phyloP scores from a whole-genome alignment of 495 filamentous ascomycete genomes.

The Entonaema liquescens region DNA sequence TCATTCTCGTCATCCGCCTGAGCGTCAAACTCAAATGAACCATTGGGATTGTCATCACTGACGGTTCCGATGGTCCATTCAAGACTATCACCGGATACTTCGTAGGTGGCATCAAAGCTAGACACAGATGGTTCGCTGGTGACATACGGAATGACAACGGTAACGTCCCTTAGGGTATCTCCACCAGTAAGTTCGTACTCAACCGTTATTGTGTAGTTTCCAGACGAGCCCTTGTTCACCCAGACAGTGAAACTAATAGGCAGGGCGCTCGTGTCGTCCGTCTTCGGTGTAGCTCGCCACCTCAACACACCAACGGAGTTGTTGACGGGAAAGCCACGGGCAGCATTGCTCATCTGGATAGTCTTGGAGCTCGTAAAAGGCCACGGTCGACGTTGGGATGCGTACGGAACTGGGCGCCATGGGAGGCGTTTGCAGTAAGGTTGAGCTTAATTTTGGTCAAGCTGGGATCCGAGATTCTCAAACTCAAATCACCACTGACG shows the following conservation, averaged over 20 bases:
- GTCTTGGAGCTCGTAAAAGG: constrained; percentile 78
- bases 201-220: constrained; percentile 83
- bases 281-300: constrained; percentile 81
- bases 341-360: constrained; percentile 84
- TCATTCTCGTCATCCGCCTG: constrained; percentile 83
- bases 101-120: constrained; percentile 91
- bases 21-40: constrained; percentile 93
- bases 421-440: constrained; percentile 74
- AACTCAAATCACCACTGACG: constrained; percentile 88
- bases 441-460: constrained; percentile 89
- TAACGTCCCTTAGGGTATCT: constrained; percentile 79
- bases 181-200: constrained; percentile 91
- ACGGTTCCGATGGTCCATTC: constrained; percentile 92
- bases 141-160: constrained; percentile 84
- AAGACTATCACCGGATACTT: constrained; percentile 89
- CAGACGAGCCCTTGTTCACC: constrained; percentile 84
- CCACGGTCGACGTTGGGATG: constrained; percentile 94
- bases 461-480: constrained; percentile 85
- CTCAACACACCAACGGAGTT: constrained; percentile 87
- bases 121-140: constrained; percentile 86
- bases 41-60: constrained; percentile 79
- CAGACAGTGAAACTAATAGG: constrained; percentile 96
- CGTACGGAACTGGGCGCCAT: constrained; percentile 86
- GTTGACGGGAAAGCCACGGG: constrained; percentile 90
- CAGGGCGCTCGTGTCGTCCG: constrained; percentile 74